These are phyloP conservation scores for Lodderomyces elongisporus DNA, from an alignment of 1,139 yeast genomes.

Conservation along the genomic window DNA sequence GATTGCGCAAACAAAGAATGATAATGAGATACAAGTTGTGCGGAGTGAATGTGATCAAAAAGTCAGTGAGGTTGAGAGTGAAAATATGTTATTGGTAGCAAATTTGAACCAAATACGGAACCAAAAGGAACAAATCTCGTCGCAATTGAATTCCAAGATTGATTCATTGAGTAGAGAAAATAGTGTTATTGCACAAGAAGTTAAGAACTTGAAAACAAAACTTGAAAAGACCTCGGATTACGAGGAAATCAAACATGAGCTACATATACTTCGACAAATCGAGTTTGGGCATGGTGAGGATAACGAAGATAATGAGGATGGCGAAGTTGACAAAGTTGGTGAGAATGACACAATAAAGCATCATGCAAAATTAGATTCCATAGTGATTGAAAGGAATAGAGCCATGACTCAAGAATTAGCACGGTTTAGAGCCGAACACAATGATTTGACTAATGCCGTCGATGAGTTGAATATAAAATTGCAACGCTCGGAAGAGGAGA, in stretches of 20 bases:
- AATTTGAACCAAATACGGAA: conserved; percentile 51
- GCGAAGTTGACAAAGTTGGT: conserved; percentile 13
- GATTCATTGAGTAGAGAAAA: conserved; percentile 44
- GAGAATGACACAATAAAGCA: conserved; percentile 7
- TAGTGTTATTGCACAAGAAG: conserved; percentile 45
- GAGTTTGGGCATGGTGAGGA: conserved; percentile 56
- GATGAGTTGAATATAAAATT: conserved; percentile 37
- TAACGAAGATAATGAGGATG: conserved; percentile 16
- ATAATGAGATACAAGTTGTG: conserved; percentile 28
- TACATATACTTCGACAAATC: conserved; percentile 65
- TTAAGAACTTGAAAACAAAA: conserved; percentile 43
- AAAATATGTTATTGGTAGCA: conserved; percentile 60
- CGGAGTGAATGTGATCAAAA: conserved; percentile 36
- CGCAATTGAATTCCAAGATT: conserved; percentile 29
- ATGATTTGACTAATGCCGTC: conserved; percentile 32
- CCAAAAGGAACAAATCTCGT: conserved; percentile 24
- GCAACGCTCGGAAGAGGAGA: conserved; percentile 27
- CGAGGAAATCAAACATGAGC: conserved; percentile 72
- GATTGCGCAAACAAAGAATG: conserved; percentile 49
- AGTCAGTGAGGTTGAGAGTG: conserved; percentile 57
- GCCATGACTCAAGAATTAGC: conserved; percentile 58
- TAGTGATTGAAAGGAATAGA: conserved; percentile 56
- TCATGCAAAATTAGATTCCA: conserved; percentile 30
- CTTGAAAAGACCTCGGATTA: conserved; percentile 54
- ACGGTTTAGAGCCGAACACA: conserved; percentile 50